These are phyloP conservation scores for Fomitopsis schrenkii DNA, from an alignment of 1,284 basidiomycete genomes.

Conservation along the genomic window DNA sequence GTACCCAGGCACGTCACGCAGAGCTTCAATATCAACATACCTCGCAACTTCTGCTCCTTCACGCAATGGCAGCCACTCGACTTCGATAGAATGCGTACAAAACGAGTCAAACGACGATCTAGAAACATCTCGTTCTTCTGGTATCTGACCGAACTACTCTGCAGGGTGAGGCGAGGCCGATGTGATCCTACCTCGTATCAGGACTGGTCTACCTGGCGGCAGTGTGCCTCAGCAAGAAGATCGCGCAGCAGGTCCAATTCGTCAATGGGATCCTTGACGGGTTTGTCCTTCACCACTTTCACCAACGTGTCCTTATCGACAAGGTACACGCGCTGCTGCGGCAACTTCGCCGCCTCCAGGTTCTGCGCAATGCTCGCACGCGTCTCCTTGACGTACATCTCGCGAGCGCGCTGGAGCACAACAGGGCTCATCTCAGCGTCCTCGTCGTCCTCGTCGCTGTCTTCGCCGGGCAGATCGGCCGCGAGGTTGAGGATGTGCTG, in stretches of 20 bases:
- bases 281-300: neutral
- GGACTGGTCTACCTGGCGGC: neutral
- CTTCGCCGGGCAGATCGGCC: neutral
- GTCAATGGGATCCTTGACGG: neutral
- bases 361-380: neutral
- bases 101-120: no score
- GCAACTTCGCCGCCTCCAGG: neutral
- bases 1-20: no score
- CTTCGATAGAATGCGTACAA: no score
- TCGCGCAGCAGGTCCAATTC: neutral
- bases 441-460: neutral
- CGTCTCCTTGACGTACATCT: slow-evolving; percentile 1
- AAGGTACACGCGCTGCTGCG: neutral
- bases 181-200: neutral
- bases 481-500: slow-evolving; percentile 5
- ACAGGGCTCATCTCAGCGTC: neutral
- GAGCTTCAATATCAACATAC: no score
- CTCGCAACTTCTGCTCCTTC: no score
- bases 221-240: neutral
- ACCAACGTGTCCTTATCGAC: slow-evolving; percentile 4
- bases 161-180: neutral
- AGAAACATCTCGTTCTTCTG: no score
- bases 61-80: no score
- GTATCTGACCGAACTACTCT: neutral
- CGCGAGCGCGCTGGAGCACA: neutral